These are phyloP conservation scores for Scenedesmus sp. DNA, from an alignment of 163 green algal species.

Conservation along the genomic window DNA sequence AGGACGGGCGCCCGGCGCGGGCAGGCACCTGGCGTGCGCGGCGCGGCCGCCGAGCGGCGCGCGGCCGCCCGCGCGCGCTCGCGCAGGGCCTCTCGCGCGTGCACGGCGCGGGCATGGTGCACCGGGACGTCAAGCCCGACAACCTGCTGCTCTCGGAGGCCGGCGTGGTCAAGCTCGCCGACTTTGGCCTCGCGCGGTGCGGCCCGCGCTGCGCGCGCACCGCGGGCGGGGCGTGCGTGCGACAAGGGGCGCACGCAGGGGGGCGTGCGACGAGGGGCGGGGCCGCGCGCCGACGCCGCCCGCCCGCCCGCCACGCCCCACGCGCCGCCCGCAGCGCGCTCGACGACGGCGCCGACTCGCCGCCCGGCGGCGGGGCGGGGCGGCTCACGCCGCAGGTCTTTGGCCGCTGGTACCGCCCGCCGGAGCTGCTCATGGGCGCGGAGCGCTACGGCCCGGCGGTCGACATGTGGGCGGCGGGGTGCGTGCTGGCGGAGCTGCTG, in stretches of 20 bases:
- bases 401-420: slow-evolving; percentile 64
- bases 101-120: slow-evolving; percentile 62
- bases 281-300: too few relatives aligned
- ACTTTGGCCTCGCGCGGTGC: slow-evolving; percentile 83
- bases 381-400: slow-evolving; percentile 47
- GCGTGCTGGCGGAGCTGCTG: slow-evolving; percentile 61
- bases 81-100: slow-evolving; percentile 57
- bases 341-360: too few relatives aligned
- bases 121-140: slow-evolving; percentile 91
- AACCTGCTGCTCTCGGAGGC: slow-evolving; percentile 80
- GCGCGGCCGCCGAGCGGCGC: too few relatives aligned
- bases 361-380: too few relatives aligned
- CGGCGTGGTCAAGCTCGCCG: slow-evolving; percentile 79
- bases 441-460: slow-evolving; percentile 51
- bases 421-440: slow-evolving; percentile 61
- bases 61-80: too few relatives aligned
- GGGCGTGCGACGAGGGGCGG: too few relatives aligned
- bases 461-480: slow-evolving; percentile 63
- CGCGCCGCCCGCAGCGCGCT: too few relatives aligned
- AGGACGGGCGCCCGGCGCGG: too few relatives aligned
- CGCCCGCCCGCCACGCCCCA: too few relatives aligned
- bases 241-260: too few relatives aligned
- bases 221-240: too few relatives aligned
- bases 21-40: too few relatives aligned
- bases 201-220: neutral